Base-by-base conservation (phyloP, 495 filamentous ascomycete species). In the Elasticomyces elasticus region DNA sequence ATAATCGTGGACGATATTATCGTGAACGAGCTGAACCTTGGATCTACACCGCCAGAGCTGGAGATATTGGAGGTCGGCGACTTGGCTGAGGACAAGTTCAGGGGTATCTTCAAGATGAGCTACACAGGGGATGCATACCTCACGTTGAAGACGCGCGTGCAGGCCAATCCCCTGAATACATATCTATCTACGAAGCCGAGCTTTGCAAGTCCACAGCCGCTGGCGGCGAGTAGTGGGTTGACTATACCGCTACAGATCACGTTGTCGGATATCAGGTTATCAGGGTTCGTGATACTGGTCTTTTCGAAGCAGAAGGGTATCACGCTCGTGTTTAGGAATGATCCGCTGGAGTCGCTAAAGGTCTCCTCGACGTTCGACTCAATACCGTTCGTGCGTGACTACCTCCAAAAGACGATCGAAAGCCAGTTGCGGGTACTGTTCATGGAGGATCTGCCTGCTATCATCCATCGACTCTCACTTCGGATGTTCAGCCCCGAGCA, bases 1-100 rank as follows among this genome's bases (percentile, higher is more conserved):
- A 98, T 98, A 64, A 98, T 98, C 66, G 92, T 96, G 74, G 92
- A 96, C 77, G 92, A 98, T 68, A 98, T 98, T 72, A 78, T 95
- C 63, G 92, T 97, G 64, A 95, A 88, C 69, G 91, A 98, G 71
- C 79, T 98, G 64, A 98, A 98, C 71, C 77, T 98, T 48, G 92
- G 92, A 53, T 86, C 82, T 44, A 84, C 89, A 28, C 91, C 92
- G 28, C 92, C 92, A 0, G 86, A 94, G 58, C 71, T 98, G 52
- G 92, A 98, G 73, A 95, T 98, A 40, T 67, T 97, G 65, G 92
- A 98, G 74, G 89, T 98, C 64, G 92, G 92, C 30, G 92, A 98
- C 68, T 66, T 98, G 63, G 92, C 94, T 46, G 91, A 96, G 71
- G 92, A 98, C 74, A 77, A 92, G 33, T 98, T 98, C 72, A 79